These are phyloP conservation scores for Magnolia officinalis DNA, from an alignment of 164 flowering plant species.

Conservation along the genomic window DNA sequence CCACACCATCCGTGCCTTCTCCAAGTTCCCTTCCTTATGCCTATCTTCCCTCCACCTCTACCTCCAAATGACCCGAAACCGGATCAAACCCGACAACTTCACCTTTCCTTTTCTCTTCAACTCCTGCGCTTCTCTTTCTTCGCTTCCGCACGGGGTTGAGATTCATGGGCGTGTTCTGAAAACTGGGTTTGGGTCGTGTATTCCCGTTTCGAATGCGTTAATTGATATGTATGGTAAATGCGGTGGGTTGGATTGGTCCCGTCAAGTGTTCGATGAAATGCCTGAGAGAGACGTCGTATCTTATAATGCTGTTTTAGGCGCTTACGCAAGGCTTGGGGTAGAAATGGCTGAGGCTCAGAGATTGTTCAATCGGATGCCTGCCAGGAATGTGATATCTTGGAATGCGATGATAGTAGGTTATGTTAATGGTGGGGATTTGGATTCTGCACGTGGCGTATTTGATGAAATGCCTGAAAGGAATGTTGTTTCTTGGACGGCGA, in stretches of 20 bases:
- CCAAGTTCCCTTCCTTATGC: conserved; percentile 14
- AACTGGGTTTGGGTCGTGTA: conserved; percentile 15
- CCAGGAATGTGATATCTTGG: conserved; percentile 31
- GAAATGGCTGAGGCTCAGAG: conserved; percentile 19
- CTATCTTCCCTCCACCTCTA: conserved; percentile 14
- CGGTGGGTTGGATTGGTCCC: conserved; percentile 7
- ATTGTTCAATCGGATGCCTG: conserved; percentile 22
- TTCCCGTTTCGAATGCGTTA: conserved; percentile 25
- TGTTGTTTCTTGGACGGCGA: conserved; percentile 30
- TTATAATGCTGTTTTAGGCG: conserved; percentile 30
- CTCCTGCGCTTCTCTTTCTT: conserved; percentile 21
- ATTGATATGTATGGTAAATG: conserved; percentile 37
- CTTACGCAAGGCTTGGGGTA: conserved; percentile 22
- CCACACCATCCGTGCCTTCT: conserved; percentile 19
- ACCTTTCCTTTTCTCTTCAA: conserved; percentile 33
- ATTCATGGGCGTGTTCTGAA: conserved; percentile 21
- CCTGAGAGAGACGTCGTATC: conserved; percentile 26
- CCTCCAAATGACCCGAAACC: conserved; percentile 17
- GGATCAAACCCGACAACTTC: conserved; percentile 24
- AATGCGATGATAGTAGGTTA: conserved; percentile 31
- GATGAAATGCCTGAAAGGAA: conserved; percentile 27
- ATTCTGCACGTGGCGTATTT: conserved; percentile 19
- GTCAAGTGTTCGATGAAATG: conserved; percentile 27
- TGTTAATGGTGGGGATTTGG: conserved; percentile 23
- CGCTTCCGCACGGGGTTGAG: conserved; percentile 17